A percentile compares a stretch with the other conserved stretches of the same genome.
These are phyloP conservation scores for Hippophae tibetana DNA, from an alignment of 306 rosid species.

Conservation along the genomic window DNA sequence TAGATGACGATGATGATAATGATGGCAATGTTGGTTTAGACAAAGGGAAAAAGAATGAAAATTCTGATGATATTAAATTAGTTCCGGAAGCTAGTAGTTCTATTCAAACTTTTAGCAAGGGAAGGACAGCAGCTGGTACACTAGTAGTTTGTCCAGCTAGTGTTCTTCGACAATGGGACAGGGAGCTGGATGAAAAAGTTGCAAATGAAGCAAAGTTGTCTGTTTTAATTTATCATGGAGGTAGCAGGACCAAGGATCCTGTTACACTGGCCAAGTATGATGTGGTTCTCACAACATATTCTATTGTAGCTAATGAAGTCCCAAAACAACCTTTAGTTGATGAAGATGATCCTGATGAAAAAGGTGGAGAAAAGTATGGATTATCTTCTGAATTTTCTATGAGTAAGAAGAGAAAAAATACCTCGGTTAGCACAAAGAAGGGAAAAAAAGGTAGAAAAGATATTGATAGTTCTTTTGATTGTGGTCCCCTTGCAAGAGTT, in stretches of 20 bases:
- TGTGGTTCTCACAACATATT: conserved; percentile 89
- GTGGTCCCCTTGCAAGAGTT: conserved; percentile 84
- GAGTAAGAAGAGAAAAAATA: conserved; percentile 64
- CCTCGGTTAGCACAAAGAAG: conserved; percentile 37
- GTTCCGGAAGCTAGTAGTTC: conserved; percentile 48
- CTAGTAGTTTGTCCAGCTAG: conserved; percentile 98
- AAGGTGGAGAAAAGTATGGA: conserved; percentile 55
- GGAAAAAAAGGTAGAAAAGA: conserved; percentile 71
- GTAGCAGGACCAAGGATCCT: conserved; percentile 83
- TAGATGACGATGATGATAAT: conserved; percentile 71
- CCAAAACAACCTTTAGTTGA: conserved; percentile 86
- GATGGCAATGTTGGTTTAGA: conserved; percentile 28
- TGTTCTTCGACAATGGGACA: conserved; percentile 92
- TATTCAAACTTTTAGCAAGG: conserved; percentile 39
- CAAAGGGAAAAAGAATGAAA: conserved; percentile 34
- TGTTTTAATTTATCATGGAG: conserved; percentile 82
- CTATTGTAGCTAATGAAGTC: conserved; percentile 84
- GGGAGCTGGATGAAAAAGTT: conserved; percentile 88
- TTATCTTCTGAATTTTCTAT: conserved; percentile 50
- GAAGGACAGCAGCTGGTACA: conserved; percentile 94
- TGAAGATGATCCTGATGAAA: conserved; percentile 72
- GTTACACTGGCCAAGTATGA: conserved; percentile 64
- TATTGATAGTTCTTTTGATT: conserved; percentile 39
- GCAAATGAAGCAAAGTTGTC: conserved; percentile 53
- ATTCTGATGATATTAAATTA: conserved; percentile 38